Evolutionary conservation across 352 stramenopile species (phyloP).

Genomic region (Pythium vanterpoolii): DNA sequence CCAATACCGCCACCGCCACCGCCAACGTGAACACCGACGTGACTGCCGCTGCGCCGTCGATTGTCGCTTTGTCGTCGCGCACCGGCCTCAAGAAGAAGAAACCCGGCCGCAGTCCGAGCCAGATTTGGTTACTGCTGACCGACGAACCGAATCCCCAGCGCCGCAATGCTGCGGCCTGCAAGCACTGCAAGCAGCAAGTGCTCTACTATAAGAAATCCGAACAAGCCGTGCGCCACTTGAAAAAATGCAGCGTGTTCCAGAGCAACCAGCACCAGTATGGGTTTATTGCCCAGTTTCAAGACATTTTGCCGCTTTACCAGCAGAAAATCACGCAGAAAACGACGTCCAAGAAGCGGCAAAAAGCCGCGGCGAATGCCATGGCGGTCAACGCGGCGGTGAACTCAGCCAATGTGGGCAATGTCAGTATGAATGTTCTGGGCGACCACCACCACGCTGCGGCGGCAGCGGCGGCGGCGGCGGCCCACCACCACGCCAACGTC

Average conservation of each 20-base stretch:
- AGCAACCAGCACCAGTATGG: slow-evolving; percentile 78
- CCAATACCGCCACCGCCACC: no score
- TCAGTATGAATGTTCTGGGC: slow-evolving; percentile 22
- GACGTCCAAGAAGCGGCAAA: slow-evolving; percentile 61
- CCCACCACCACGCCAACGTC: slow-evolving; percentile 49
- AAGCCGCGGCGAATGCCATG: slow-evolving; percentile 26
- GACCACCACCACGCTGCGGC: slow-evolving; percentile 16
- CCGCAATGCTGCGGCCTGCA: slow-evolving; percentile 70
- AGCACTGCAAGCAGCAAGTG: slow-evolving; percentile 85
- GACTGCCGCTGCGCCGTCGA: background rate
- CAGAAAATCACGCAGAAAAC: slow-evolving; percentile 75
- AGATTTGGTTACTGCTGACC: slow-evolving; percentile 81
- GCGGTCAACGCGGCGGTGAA: slow-evolving; percentile 18
- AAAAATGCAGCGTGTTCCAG: slow-evolving; percentile 78
- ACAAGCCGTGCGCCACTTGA: slow-evolving; percentile 78
- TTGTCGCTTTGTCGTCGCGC: background rate
- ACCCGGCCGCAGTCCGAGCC: slow-evolving; percentile 28
- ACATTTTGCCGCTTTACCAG: slow-evolving; percentile 80
- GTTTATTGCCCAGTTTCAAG: slow-evolving; percentile 77
- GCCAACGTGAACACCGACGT: no score
- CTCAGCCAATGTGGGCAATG: slow-evolving; percentile 1
- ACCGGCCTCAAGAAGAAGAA: slow-evolving; percentile 72
- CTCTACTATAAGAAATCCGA: slow-evolving; percentile 88
- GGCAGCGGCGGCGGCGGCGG: slow-evolving; percentile 29
- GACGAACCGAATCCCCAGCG: slow-evolving; percentile 78